Evolutionary conservation across 202 grass and related monocot genomes (phyloP), one percentile per base, ranked within the genome.

Genomic region (Schoenoplectus tabernaemontani): DNA sequence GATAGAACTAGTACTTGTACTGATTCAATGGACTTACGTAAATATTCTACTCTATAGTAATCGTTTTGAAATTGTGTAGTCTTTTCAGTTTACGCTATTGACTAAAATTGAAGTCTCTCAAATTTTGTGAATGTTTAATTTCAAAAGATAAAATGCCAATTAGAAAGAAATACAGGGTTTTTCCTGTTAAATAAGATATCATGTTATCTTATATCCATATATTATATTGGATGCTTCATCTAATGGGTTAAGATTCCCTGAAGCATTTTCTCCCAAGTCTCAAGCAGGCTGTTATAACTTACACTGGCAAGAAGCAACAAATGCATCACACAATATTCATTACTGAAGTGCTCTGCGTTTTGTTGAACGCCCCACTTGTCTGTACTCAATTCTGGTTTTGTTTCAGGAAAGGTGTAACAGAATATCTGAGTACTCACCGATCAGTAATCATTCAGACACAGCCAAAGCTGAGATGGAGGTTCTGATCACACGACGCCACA

Each of bases 401-500:
- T 74, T 9, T n/a, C 15, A 53, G 46, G 2, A 16, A 54, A 74
- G 4, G 1, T n/a, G 70, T 4, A 36, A 19, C 46, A 80, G 43
- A 64, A 80, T 9, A 80, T 62, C 60, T 17, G 59, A 63, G 15
- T 1, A 3, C 28, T 46, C 77, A 79, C 39, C 64, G 2, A 62
- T 32, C 22, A 56, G 51, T 56, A 20, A 56, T 54, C 13, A 51
- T 51, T 16, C 51, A 64, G 20, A 32, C 34, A 38, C 77, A 64
- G 58, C 58, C 69, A 74, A 74, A 24, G 7, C 47, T 64, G 58
- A 64, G 77, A 57, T 23, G 77, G 77, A 80, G 34, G 28, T 80
- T 51, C 77, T 65, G 41, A 64, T 59, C 77, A 80, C 53, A 44
- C 77, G 64, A 63, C 20, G 33, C 39, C 77, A 80, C 77, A 80